phyloP scores from a whole-genome alignment of 2,329 filamentous ascomycete genomes.

The Alternaria metachromatica region DNA sequence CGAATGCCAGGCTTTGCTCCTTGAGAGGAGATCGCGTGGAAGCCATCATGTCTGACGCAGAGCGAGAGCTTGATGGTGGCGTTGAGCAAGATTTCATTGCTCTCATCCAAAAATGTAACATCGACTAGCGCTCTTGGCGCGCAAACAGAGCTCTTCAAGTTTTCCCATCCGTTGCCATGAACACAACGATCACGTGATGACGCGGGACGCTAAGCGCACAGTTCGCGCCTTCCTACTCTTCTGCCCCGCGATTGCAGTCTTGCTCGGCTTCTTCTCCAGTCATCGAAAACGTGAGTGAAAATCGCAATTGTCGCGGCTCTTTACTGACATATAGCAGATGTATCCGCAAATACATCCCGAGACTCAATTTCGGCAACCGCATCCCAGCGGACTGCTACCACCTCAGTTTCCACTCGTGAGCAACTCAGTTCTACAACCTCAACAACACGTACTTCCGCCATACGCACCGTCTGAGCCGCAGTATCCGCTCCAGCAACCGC shows the following conservation, averaged over 20 bases:
- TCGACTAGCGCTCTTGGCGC: background rate
- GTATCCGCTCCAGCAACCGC: too few relatives aligned
- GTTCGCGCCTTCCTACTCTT: background rate
- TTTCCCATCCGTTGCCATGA: background rate
- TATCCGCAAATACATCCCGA: background rate
- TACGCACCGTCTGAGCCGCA: too few relatives aligned
- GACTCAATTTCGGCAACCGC: too few relatives aligned
- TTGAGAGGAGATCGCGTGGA: background rate
- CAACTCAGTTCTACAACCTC: too few relatives aligned
- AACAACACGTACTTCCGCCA: too few relatives aligned
- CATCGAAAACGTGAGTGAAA: background rate
- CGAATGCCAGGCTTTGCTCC: background rate
- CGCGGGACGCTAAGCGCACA: background rate
- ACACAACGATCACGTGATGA: background rate
- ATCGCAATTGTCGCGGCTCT: too few relatives aligned
- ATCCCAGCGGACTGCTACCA: too few relatives aligned
- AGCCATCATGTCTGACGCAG: background rate
- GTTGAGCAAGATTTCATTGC: background rate
- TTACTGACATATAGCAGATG: background rate
- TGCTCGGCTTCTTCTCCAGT: background rate
- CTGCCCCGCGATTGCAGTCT: background rate
- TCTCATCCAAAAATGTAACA: background rate
- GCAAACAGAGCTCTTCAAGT: background rate
- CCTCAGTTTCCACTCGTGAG: too few relatives aligned
- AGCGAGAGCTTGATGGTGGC: background rate